A percentile compares a stretch with the other conserved stretches of the same genome.
Evolutionary conservation across 2,329 filamentous ascomycete species (phyloP).

Genomic region (Paecilomyces fulvus): DNA sequence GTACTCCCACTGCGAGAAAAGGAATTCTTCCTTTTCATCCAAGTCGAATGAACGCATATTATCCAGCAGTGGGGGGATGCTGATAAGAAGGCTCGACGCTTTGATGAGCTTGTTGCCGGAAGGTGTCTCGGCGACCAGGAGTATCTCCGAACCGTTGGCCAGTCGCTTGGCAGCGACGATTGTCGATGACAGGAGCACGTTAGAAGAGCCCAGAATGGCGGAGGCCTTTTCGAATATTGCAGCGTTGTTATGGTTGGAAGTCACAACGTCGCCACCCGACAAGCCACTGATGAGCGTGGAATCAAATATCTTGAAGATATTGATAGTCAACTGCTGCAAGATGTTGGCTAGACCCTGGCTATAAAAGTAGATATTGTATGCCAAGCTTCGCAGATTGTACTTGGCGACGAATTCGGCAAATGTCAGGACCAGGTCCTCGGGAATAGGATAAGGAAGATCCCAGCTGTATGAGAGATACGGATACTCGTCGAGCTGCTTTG

Average conservation of each 20-base stretch:
- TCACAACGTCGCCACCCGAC: constrained; percentile 19
- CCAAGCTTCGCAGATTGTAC: constrained; percentile 13
- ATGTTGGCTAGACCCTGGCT: constrained; percentile 13
- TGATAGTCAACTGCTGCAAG: constrained; percentile 12
- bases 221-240: constrained; percentile 32
- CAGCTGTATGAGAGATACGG: constrained; percentile 17
- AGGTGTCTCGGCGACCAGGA: constrained; percentile 18
- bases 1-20: constrained; percentile 34
- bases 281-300: constrained; percentile 25
- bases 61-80: constrained; percentile 26
- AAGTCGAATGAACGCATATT: constrained; percentile 31
- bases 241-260: constrained; percentile 31
- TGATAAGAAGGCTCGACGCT: constrained; percentile 28
- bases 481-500: constrained; percentile 12
- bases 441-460: constrained; percentile 18
- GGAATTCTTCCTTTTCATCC: constrained; percentile 17
- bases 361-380: constrained; percentile 12
- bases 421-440: constrained; percentile 19
- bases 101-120: constrained; percentile 19
- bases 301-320: constrained; percentile 18
- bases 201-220: constrained; percentile 21
- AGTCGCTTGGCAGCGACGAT: constrained; percentile 24
- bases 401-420: constrained; percentile 21
- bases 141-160: constrained; percentile 12
- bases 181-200: constrained; percentile 30